These are phyloP conservation scores for Monilinia polystroma DNA, from an alignment of 2,329 filamentous ascomycete species.

Conservation along the genomic window DNA sequence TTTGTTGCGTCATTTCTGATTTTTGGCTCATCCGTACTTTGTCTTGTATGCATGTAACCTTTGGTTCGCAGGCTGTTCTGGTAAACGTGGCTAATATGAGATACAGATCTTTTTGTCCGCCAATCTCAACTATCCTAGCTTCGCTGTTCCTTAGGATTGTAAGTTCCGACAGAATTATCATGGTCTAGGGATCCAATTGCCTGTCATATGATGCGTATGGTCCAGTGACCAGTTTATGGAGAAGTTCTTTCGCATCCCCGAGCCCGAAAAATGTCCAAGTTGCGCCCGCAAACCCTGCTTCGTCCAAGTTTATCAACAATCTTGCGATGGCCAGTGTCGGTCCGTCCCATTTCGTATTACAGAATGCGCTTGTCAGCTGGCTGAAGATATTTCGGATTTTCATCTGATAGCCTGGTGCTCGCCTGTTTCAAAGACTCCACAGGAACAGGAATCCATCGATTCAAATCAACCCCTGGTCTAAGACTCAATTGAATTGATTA, in stretches of 20 bases:
- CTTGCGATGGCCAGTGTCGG: constrained; percentile 23
- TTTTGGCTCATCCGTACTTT: constrained; percentile 11
- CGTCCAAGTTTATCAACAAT: constrained; percentile 17
- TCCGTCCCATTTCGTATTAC: constrained; percentile 31
- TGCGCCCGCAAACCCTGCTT: constrained; percentile 29
- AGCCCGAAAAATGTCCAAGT: constrained; percentile 23
- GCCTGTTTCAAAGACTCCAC: constrained; percentile 17
- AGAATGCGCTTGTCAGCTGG: constrained; percentile 27
- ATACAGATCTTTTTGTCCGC: constrained; percentile 4
- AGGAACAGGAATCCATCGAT: constrained; percentile 1
- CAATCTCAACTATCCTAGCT: background rate
- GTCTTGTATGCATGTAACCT: constrained; percentile 16
- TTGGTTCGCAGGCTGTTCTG: constrained; percentile 6
- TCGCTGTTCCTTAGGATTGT: constrained; percentile 12
- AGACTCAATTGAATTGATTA: background rate
- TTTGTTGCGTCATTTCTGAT: constrained; percentile 18
- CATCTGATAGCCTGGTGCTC: constrained; percentile 26
- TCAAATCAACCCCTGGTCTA: background rate
- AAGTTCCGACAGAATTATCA: background rate
- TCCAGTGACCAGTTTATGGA: constrained; percentile 16
- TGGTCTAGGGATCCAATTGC: background rate
- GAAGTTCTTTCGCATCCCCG: background rate
- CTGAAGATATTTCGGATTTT: constrained; percentile 26
- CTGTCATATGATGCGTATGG: background rate
- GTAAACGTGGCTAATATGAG: constrained; percentile 9